Percentiles rank a stretch among this genome's conserved stretches.
Conservation (phyloP, 768 basidiomycete species). For the Boletus sensibilis region DNA sequence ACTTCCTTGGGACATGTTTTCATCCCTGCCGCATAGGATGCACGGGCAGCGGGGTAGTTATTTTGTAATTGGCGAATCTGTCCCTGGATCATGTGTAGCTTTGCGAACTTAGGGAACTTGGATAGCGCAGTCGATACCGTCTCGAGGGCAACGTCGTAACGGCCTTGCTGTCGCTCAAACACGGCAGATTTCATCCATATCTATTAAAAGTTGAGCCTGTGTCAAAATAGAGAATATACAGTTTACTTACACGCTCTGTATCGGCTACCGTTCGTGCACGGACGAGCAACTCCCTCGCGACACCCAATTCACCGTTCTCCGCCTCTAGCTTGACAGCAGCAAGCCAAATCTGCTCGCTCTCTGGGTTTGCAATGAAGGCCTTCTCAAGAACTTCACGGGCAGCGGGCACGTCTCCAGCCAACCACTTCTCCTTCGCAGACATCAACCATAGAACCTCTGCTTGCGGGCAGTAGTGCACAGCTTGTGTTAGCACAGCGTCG, state of each 20-base stretch:
- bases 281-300: conserved; percentile 81
- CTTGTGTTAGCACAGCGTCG: conserved; percentile 75
- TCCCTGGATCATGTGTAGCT: conserved; percentile 96
- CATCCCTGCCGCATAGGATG: conserved; percentile 78
- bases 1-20: conserved; percentile 86
- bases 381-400: conserved; percentile 85
- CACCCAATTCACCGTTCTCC: conserved; percentile 87
- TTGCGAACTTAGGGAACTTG: conserved; percentile 87
- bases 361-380: conserved; percentile 93
- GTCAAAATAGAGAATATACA: background rate
- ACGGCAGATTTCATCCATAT: conserved; percentile 99
- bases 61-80: conserved; percentile 74
- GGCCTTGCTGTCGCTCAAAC: conserved; percentile 88
- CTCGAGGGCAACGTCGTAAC: conserved; percentile 67
- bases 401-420: conserved; percentile 83
- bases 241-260: conserved; percentile 73
- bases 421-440: conserved; percentile 97
- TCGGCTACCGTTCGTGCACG: conserved; percentile 90
- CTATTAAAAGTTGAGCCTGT: conserved; percentile 39
- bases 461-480: conserved; percentile 89
- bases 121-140: conserved; percentile 71
- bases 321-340: conserved; percentile 97
- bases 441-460: conserved; percentile 98
- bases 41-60: conserved; percentile 67
- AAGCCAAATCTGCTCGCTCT: conserved; percentile 97